Evolutionary conservation across 768 basidiomycete genomes (phyloP), one percentile per base, ranked within the genome.

Genomic region (Collybiopsis confluens): DNA sequence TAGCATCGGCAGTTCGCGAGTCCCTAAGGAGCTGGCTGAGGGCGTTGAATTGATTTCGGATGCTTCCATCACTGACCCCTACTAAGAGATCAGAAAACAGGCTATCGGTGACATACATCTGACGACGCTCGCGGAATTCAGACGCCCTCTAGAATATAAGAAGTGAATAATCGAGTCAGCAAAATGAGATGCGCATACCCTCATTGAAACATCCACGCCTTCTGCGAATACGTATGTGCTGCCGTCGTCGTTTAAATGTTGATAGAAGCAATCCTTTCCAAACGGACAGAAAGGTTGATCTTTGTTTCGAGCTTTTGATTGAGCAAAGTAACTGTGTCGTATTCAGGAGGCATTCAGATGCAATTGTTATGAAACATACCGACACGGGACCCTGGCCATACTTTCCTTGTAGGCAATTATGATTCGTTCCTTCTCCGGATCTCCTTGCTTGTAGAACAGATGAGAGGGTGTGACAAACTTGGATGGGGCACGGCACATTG

Each of bases 231-330:
- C 59, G 58, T 81, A 73, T 0, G 73, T 72, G 8, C 86, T 80
- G 10, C 89, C 90, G 58, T 91, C 89, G 0, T 71, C 68, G 23
- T 85, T 83, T 45, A 70, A 59, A 62, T 92, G 90, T 59, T 81
- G 77, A 63, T 90, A 92, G 65, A 92, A 90, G 64, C 90, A 92
- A 55, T 92, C 90, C 45, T 74, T 73, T 40, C 90, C 90, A 59
- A 88, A 92, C 0, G 88, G 90, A 67, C 90, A 92, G 50, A 78
- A 77, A 0, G 83, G 83, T 44, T 70, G 73, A 15, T 61, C 61
- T 7, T 66, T 62, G 48, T 66, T 62, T 42, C 68, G 65, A 7
- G 66, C 64, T 36, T 70, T 70, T 3, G 86, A 83, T 40, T 72
- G 64, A 55, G 78, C 70, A 65, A 90, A 90, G 61, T 88, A 83